Evolutionary conservation across 441 rosid species (phyloP).

Genomic region (Capsella rubella): DNA sequence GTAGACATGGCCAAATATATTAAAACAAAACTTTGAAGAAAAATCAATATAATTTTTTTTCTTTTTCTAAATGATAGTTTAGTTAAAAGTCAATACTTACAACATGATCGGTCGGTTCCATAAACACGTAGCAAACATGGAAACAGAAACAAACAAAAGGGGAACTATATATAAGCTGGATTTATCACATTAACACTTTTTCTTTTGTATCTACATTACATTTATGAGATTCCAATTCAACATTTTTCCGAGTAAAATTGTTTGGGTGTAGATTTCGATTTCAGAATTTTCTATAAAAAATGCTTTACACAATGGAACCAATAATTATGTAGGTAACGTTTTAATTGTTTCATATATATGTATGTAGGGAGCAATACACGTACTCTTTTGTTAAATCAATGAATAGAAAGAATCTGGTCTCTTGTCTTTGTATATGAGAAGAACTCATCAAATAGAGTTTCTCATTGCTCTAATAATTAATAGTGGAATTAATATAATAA

Average conservation of each 20-base stretch:
- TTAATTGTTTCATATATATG: no score
- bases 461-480: no score
- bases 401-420: slow-evolving; percentile 2
- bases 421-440: background rate
- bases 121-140: background rate
- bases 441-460: background rate
- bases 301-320: background rate
- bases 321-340: no score
- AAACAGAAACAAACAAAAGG: background rate
- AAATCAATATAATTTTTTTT: background rate
- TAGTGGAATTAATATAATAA: no score
- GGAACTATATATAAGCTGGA: background rate
- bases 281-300: background rate
- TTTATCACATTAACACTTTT: background rate
- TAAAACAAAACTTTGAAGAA: background rate
- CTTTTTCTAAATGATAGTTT: background rate
- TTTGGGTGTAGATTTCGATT: background rate
- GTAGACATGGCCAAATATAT: background rate
- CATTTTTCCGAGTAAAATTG: background rate
- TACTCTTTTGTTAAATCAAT: slow-evolving; percentile 4
- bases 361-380: background rate
- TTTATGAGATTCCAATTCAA: background rate
- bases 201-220: background rate
- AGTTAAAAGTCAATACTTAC: background rate
- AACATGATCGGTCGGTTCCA: background rate